Base-by-base conservation (phyloP, 805 yeast species). In the Candida pseudofarinosa region DNA sequence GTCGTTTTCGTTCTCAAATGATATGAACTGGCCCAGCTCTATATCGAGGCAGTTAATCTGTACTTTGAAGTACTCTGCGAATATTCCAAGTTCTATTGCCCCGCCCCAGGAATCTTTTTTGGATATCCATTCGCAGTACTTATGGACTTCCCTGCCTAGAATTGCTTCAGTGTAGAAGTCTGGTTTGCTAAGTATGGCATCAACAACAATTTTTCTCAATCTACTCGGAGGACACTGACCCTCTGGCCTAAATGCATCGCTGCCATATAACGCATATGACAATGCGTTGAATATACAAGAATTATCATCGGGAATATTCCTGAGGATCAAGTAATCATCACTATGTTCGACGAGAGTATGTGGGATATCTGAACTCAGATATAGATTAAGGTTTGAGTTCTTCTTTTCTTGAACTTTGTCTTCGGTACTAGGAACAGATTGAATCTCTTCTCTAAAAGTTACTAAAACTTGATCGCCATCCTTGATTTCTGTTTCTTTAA, bases 41-140 rank as follows among this genome's bases (percentile, higher is more conserved):
- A 85, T 78, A 53, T 85, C 93, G 20, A 83, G 56, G 8, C 88
- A 79, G 41, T 73, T 66, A 34, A 85, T 79, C 3, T 75, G 67
- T 4, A 82, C 60, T 4, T 67, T 65, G 33, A 82, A 67, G 47
- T 72, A 69, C 28, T 71, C 67, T 1, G 86, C 71, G 20, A 85
- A 56, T 4, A 85, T 81, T 6, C 80, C 78, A 37, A 85, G 61
- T 55, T 85, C 95, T 38, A 85, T 84, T 2, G 88, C 91, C 4
- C 95, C 95, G 23, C 95, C 95, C 95, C 93, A 85, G 14, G 84
- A 73, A 30, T 72, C 79, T 15, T 72, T 73, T 43, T 72, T 63
- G 37, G 56, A 49, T 17, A 85, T 85, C 91, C 93, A 85, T 4
- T 61, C 47, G 28, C 75, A 61, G 54, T 85, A 85, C 7, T 76